Evolutionary conservation across 1,284 basidiomycete genomes (phyloP), one percentile per base, ranked within the genome.

Genomic region (Apiotrichum brassicae): DNA sequence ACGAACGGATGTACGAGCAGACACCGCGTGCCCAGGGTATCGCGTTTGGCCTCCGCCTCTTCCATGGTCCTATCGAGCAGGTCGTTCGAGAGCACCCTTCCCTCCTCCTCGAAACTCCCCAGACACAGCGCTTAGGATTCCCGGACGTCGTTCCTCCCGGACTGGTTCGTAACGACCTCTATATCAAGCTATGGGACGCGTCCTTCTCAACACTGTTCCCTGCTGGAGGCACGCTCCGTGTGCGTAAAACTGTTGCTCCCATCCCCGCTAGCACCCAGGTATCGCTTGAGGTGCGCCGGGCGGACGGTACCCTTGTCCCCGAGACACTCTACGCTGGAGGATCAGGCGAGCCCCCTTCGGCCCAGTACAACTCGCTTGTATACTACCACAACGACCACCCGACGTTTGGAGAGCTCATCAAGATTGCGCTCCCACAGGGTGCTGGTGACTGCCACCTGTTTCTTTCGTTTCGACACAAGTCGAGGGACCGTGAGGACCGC

Each of bases 141-240:
- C 88, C 93, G 0, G 94, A 97, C 62, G 91, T 95, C 2, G 92
- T 95, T 9, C 92, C 93, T 65, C 93, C 93, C 1, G 90, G 87
- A 8, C 86, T 91, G 57, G 75, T 81, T n/a, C 82, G 93, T 19
- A 97, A 97, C 64, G 93, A 97, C 63, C 79, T 95, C 8, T 97
- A 97, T 71, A 81, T 97, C 76, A 95, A 92, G 66, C 79, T 95
- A 1, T 93, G 89, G 88, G 85, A 83, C 44, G 92, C 87, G 23
- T 84, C 87, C 56, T 95, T 94, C 64, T 75, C 78, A 2, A 56
- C 54, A 9, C 26, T 56, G 45, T 54, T 58, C 43, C 74, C 80
- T 0, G 77, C 79, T 0, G 61, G 61, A 2, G 68, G 66, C 6
- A 66, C 72, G 1, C 60, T 71, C 8, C 61, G 71, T 7, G 57